phyloP scores from a whole-genome alignment of 306 rosid species.

The Abrus precatorius region DNA sequence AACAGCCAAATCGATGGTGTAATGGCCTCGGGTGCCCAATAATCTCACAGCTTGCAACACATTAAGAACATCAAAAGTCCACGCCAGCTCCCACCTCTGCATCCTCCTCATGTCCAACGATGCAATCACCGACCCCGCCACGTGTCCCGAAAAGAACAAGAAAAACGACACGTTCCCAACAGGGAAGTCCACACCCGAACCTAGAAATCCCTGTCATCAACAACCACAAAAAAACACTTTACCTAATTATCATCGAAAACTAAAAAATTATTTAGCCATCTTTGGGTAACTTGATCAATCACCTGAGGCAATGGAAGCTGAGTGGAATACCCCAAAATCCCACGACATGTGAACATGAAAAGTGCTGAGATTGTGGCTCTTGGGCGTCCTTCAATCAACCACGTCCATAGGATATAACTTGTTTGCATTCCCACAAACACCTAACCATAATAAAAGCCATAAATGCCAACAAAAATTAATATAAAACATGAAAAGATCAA shows the following conservation, averaged over 20 bases:
- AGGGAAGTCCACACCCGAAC: slow-evolving; percentile 91
- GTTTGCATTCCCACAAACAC: slow-evolving; percentile 95
- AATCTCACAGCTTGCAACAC: slow-evolving; percentile 75
- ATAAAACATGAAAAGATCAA: not conserved
- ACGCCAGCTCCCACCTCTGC: slow-evolving; percentile 75
- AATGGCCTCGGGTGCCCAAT: slow-evolving; percentile 90
- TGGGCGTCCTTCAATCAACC: slow-evolving; percentile 92
- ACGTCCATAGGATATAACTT: slow-evolving; percentile 81
- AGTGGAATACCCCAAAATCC: slow-evolving; percentile 88
- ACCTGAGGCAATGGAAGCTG: slow-evolving; percentile 98
- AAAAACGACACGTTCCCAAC: slow-evolving; percentile 95
- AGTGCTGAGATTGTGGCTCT: slow-evolving; percentile 81
- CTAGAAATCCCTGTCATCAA: slow-evolving; percentile 71
- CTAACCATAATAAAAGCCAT: slow-evolving; percentile 40
- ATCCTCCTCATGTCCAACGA: slow-evolving; percentile 92
- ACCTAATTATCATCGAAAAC: not conserved
- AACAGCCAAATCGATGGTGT: slow-evolving; percentile 85
- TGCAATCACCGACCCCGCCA: slow-evolving; percentile 92
- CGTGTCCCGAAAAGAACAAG: slow-evolving; percentile 87
- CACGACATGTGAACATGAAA: slow-evolving; percentile 97
- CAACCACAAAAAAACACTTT: not conserved
- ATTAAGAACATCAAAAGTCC: slow-evolving; percentile 76
- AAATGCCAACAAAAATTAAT: slow-evolving; percentile 8
- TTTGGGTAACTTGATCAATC: not conserved
- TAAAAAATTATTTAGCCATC: too few relatives aligned